Evolutionary conservation across 1,284 basidiomycete species (phyloP).

Genomic region (Erythrobasidium hasegawianum): DNA sequence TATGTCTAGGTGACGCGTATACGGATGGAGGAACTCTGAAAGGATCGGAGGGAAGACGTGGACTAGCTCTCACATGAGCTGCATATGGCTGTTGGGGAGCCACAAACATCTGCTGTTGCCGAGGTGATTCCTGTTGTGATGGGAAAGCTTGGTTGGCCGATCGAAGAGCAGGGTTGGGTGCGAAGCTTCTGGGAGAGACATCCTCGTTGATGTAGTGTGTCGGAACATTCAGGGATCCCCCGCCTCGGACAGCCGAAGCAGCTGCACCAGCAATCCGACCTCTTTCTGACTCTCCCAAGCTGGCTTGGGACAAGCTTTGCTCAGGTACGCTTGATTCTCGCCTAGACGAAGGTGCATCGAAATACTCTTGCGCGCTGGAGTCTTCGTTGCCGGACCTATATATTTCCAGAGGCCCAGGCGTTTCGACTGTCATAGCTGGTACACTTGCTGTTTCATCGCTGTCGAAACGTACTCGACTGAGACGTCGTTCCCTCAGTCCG

Average conservation of each 20-base stretch:
- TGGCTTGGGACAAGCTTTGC: neutral
- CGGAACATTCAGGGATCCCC: neutral
- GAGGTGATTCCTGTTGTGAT: neutral
- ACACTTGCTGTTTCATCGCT: slow-evolving; percentile 2
- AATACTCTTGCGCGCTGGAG: slow-evolving; percentile 12
- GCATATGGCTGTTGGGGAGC: slow-evolving; percentile 3
- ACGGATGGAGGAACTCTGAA: slow-evolving; percentile 2
- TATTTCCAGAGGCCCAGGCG: slow-evolving; percentile 10
- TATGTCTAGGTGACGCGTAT: neutral
- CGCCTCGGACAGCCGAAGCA: neutral
- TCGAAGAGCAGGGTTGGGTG: neutral
- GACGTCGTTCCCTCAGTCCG: slow-evolving; percentile 11
- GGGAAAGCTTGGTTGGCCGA: slow-evolving; percentile 5
- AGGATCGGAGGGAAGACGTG: slow-evolving; percentile 1
- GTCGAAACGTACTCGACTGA: slow-evolving; percentile 19
- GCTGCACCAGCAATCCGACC: neutral
- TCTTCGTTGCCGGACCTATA: neutral
- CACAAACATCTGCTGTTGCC: neutral
- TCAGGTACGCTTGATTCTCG: neutral
- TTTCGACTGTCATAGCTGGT: neutral
- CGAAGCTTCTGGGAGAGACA: slow-evolving; percentile 5
- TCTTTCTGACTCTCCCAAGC: neutral
- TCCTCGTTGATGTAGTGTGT: slow-evolving; percentile 1
- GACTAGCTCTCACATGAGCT: slow-evolving; percentile 18
- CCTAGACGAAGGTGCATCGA: neutral